Conservation (phyloP, 2,329 filamentous ascomycete species). For the Paracamarosporium sp. region DNA sequence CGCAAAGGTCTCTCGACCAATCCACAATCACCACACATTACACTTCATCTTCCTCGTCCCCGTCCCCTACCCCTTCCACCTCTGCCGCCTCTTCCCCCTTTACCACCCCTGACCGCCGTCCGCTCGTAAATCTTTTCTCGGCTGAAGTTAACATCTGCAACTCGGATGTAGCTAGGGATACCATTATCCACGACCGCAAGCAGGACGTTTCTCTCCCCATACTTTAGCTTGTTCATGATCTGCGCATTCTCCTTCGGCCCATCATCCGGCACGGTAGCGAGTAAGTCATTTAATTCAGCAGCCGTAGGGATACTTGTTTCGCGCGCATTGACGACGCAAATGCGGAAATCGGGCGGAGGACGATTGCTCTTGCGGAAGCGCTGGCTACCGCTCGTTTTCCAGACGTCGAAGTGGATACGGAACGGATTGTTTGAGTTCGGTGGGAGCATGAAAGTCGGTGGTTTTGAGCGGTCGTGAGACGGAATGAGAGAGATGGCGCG, state of each 20-base stretch:
- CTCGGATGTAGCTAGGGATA: constrained; percentile 83
- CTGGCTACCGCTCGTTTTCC: constrained; percentile 66
- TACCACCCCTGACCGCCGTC: constrained; percentile 50
- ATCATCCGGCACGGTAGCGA: constrained; percentile 76
- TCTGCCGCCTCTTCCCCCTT: constrained; percentile 47
- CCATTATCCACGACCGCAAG: constrained; percentile 90
- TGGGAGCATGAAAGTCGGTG: constrained; percentile 42
- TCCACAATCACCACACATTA: neutral
- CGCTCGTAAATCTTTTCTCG: constrained; percentile 72
- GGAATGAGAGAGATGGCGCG: constrained; percentile 76
- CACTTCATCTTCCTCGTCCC: constrained; percentile 43
- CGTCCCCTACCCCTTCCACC: constrained; percentile 45
- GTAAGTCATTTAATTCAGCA: constrained; percentile 71
- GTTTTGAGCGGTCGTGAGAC: constrained; percentile 66
- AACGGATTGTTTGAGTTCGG: constrained; percentile 62
- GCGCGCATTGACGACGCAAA: constrained; percentile 81
- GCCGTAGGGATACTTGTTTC: constrained; percentile 75
- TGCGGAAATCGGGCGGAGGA: constrained; percentile 79
- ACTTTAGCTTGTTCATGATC: constrained; percentile 79
- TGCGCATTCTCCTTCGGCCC: constrained; percentile 62
- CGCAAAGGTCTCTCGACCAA: no score
- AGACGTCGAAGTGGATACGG: constrained; percentile 79
- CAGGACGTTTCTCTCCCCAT: constrained; percentile 83
- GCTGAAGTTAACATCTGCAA: constrained; percentile 80
- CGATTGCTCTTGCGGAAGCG: constrained; percentile 80